phyloP scores from a whole-genome alignment of 306 rosid species.

The Cucurbita ficifolia region DNA sequence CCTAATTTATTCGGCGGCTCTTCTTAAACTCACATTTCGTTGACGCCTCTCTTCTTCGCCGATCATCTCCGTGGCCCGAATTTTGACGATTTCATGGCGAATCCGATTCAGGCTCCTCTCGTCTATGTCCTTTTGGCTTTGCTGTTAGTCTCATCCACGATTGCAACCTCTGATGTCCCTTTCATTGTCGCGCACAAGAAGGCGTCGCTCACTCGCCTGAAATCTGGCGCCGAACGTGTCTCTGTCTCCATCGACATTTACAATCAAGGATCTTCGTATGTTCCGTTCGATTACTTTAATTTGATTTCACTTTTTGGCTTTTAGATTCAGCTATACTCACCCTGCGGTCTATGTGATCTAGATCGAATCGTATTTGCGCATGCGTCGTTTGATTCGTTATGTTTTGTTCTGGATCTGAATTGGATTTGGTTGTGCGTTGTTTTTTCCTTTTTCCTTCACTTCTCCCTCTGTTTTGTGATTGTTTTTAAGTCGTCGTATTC shows the following conservation, averaged over 20 bases:
- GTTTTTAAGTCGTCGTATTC: not conserved
- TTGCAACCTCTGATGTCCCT: slow-evolving; percentile 66
- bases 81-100: slow-evolving; percentile 36
- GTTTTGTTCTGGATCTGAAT: not conserved
- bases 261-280: slow-evolving; percentile 92
- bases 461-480: not conserved
- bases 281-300: not conserved
- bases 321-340: slow-evolving; percentile 3
- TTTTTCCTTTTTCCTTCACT: not conserved
- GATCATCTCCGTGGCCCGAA: not conserved
- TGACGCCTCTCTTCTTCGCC: not conserved
- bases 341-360: not conserved
- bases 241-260: slow-evolving; percentile 80
- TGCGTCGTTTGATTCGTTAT: slow-evolving; percentile 16
- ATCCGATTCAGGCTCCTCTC: slow-evolving; percentile 22
- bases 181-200: slow-evolving; percentile 93
- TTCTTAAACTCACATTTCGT: not conserved
- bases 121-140: slow-evolving; percentile 24
- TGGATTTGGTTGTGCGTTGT: not conserved
- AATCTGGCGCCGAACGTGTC: slow-evolving; percentile 82
- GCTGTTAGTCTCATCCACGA: slow-evolving; percentile 22
- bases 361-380: slow-evolving; percentile 28
- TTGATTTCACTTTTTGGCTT: not conserved
- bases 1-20: not conserved
- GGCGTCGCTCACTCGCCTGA: slow-evolving; percentile 76